Evolutionary conservation across 768 basidiomycete species (phyloP).

Genomic region (Hemileccinum rubropunctum): DNA sequence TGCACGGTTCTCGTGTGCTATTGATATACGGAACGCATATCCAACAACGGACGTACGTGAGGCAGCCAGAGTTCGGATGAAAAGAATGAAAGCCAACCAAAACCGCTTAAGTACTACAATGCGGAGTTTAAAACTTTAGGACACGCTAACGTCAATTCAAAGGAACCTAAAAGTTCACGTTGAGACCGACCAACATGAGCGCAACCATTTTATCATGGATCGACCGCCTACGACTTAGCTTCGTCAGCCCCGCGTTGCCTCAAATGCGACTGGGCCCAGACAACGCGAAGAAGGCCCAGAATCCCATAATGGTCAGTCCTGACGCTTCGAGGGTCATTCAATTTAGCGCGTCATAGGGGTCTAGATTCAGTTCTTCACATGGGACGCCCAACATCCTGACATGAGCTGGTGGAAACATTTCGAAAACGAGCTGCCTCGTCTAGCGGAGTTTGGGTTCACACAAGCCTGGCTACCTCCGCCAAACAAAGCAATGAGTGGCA

Average conservation of each 20-base stretch:
- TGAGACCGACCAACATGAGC: constrained; percentile 8
- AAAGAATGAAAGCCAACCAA: constrained; percentile 1
- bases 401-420: constrained; percentile 84
- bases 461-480: constrained; percentile 85
- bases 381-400: constrained; percentile 57
- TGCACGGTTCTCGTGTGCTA: constrained; percentile 44
- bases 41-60: constrained; percentile 44
- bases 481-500: constrained; percentile 64
- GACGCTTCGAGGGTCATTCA: neutral
- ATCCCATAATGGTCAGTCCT: constrained; percentile 64
- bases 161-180: neutral
- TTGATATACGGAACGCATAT: constrained; percentile 60
- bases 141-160: no score
- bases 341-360: neutral
- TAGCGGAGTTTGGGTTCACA: constrained; percentile 70
- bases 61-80: constrained; percentile 45
- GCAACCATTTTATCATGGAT: constrained; percentile 19
- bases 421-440: constrained; percentile 57
- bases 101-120: neutral
- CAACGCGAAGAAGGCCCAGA: constrained; percentile 42
- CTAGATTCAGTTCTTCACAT: constrained; percentile 83
- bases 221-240: constrained; percentile 21
- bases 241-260: constrained; percentile 42
- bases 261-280: constrained; percentile 63
- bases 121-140: constrained; percentile 27